A percentile compares a stretch with the other conserved stretches of the same genome.
Conservation (phyloP, 1,284 basidiomycete species). For the Meira nashicola region DNA sequence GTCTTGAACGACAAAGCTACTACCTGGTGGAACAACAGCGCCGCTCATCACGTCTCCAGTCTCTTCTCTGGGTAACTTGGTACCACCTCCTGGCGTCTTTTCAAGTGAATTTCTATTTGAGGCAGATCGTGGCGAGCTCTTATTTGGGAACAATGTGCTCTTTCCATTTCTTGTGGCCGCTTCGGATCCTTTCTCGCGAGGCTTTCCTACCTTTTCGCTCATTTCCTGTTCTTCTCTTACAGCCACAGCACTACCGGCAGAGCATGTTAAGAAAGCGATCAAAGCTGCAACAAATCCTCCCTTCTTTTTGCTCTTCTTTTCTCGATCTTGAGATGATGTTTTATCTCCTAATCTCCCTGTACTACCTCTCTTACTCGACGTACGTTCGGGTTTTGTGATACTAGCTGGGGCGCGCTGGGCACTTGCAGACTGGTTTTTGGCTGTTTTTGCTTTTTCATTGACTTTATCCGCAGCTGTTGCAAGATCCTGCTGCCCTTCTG, state of each 20-base stretch:
- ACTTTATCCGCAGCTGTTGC: constrained; percentile 9
- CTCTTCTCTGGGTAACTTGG: constrained; percentile 55
- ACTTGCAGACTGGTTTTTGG: not conserved
- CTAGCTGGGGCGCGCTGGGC: not conserved
- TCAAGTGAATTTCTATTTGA: constrained; percentile 14
- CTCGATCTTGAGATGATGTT: no score
- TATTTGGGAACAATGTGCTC: not conserved
- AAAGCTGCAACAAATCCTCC: constrained; percentile 14
- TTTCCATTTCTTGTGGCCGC: not conserved
- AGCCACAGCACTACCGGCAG: constrained; percentile 16
- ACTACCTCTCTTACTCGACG: constrained; percentile 3
- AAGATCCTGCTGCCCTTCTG: constrained; percentile 10
- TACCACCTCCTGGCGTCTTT: constrained; percentile 38
- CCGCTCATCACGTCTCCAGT: constrained; percentile 66
- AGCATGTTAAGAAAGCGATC: constrained; percentile 35
- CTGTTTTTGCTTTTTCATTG: not conserved
- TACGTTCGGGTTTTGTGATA: not conserved
- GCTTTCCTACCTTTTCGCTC: not conserved
- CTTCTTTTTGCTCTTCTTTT: not conserved
- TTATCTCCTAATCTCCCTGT: not conserved
- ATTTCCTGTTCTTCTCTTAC: constrained; percentile 20
- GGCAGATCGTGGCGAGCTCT: constrained; percentile 1
- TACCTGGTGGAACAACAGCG: constrained; percentile 68
- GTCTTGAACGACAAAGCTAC: constrained; percentile 57
- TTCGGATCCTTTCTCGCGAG: not conserved